Evolutionary conservation across 495 filamentous ascomycete species (phyloP).

Genomic region (Tuber brumale): DNA sequence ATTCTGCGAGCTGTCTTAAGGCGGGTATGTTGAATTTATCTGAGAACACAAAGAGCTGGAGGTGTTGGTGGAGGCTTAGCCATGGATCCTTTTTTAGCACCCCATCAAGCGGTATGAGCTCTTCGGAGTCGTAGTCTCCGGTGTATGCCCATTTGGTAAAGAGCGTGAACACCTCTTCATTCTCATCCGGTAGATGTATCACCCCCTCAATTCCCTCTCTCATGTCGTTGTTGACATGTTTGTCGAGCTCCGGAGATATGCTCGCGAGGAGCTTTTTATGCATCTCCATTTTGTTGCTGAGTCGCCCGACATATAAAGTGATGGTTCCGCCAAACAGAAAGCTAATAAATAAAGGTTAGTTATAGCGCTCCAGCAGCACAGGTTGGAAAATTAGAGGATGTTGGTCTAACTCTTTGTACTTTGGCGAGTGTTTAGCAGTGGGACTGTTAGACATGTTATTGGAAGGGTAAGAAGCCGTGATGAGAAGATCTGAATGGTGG

Average conservation of each 20-base stretch:
- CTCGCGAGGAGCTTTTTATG: not conserved
- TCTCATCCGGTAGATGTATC: not conserved
- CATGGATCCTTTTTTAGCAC: no score
- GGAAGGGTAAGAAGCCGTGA: not conserved
- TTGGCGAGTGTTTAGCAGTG: not conserved
- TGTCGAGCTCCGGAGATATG: not conserved
- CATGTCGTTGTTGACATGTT: not conserved
- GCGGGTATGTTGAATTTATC: not conserved
- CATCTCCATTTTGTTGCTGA: not conserved
- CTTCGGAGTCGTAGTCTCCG: not conserved
- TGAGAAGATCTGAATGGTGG: not conserved
- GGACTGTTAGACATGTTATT: not conserved
- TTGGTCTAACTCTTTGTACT: not conserved
- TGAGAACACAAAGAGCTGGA: not conserved
- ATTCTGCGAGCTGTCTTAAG: not conserved
- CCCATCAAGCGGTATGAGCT: not conserved
- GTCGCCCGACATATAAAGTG: not conserved
- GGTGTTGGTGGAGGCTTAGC: not conserved
- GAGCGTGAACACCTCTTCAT: not conserved
- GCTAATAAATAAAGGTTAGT: not conserved
- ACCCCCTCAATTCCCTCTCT: not conserved
- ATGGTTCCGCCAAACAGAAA: no score
- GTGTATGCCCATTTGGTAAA: no score
- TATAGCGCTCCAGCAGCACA: not conserved
- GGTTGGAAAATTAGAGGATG: not conserved